Evolutionary conservation across 2,329 filamentous ascomycete species (phyloP).

Genomic region (Scytalidium sp.): DNA sequence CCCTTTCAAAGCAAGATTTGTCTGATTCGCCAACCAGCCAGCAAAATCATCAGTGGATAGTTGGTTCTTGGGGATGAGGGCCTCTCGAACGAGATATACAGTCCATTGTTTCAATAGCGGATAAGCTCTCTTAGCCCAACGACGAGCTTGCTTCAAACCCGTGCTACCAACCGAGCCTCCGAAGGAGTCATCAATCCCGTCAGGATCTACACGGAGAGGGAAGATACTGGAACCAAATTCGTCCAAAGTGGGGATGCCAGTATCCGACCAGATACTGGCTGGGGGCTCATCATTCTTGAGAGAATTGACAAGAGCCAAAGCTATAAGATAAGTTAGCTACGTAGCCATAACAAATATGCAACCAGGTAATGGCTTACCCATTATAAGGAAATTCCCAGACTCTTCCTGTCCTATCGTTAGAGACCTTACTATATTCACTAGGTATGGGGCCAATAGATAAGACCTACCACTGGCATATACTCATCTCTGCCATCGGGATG

Average conservation of each 20-base stretch:
- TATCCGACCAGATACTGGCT: slow-evolving; percentile 56
- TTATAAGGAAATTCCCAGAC: slow-evolving; percentile 66
- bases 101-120: slow-evolving; percentile 68
- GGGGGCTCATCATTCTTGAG: slow-evolving; percentile 59
- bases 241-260: slow-evolving; percentile 22
- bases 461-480: slow-evolving; percentile 55
- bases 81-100: slow-evolving; percentile 61
- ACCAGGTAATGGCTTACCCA: slow-evolving; percentile 43
- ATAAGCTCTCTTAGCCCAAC: slow-evolving; percentile 63
- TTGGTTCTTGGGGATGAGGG: slow-evolving; percentile 63
- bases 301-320: slow-evolving; percentile 70
- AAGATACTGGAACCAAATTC: slow-evolving; percentile 20
- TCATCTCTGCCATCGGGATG: slow-evolving; percentile 62
- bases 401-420: slow-evolving; percentile 41
- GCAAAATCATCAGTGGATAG: slow-evolving; percentile 70
- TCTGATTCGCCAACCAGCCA: slow-evolving; percentile 65
- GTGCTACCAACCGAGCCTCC: slow-evolving; percentile 45
- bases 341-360: not conserved
- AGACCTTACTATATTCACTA: not conserved
- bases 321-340: not conserved
- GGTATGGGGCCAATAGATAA: not conserved
- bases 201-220: slow-evolving; percentile 39
- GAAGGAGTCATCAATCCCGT: slow-evolving; percentile 60
- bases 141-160: slow-evolving; percentile 53
- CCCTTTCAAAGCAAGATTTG: slow-evolving; percentile 72